phyloP scores from a whole-genome alignment of 257 asterid species.

The Marsdenia floribunda region DNA sequence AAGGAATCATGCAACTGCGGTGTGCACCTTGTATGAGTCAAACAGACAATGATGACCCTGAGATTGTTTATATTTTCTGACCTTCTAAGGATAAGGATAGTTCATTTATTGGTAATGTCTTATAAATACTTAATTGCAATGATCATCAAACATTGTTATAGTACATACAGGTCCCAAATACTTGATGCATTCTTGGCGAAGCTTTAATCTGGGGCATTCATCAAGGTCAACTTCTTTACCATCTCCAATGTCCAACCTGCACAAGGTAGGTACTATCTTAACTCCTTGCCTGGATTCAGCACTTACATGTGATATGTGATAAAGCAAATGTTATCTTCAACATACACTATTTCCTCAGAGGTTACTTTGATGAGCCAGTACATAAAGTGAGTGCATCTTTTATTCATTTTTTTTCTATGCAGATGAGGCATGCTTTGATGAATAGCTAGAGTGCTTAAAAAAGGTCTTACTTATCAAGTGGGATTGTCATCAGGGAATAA shows the following conservation, averaged over 20 bases:
- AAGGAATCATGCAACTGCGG: background rate
- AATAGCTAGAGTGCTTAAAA: background rate
- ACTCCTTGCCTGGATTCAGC: background rate
- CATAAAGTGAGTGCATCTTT: background rate
- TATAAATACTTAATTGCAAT: background rate
- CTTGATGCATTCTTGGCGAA: slow-evolving; percentile 25
- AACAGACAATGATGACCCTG: background rate
- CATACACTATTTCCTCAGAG: background rate
- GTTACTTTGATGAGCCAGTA: background rate
- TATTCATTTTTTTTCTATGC: background rate
- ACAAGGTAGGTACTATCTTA: background rate
- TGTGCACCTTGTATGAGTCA: background rate
- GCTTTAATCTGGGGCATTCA: slow-evolving; percentile 24
- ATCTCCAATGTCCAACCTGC: slow-evolving; percentile 35
- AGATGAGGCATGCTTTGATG: background rate
- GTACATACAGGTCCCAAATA: slow-evolving; percentile 29
- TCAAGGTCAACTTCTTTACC: slow-evolving; percentile 23
- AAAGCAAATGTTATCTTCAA: background rate
- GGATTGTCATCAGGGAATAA: background rate
- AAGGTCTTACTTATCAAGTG: background rate
- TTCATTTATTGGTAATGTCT: background rate
- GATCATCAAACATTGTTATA: background rate
- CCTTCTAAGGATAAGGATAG: background rate
- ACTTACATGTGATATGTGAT: background rate
- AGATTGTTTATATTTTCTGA: background rate